These are phyloP conservation scores for Glycine soja DNA, from an alignment of 306 rosid species.

Conservation along the genomic window DNA sequence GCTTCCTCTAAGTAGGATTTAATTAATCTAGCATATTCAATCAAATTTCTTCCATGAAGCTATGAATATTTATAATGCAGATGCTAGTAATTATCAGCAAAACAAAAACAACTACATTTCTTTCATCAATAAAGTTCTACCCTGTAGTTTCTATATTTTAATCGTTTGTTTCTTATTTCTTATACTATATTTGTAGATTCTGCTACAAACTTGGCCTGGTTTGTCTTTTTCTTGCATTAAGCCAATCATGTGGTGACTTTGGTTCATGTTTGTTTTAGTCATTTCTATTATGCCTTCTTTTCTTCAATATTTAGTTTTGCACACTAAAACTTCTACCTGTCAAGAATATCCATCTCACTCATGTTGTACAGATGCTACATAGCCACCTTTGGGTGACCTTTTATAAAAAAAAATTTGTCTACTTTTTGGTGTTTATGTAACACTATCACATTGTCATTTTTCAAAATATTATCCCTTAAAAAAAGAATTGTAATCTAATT, in stretches of 20 bases:
- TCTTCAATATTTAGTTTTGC: conserved; percentile 26
- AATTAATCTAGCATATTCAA: conserved; percentile 25
- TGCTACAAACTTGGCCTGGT: conserved; percentile 19
- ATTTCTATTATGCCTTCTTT: conserved; percentile 1
- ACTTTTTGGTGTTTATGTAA: conserved; percentile 10
- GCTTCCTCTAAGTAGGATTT: not conserved
- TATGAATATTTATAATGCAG: conserved; percentile 13
- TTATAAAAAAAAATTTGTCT: not conserved
- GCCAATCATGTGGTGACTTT: conserved; percentile 27
- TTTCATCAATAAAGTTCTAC: conserved; percentile 30
- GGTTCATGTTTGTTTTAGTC: conserved; percentile 15
- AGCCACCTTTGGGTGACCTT: conserved; percentile 17
- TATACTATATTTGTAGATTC: conserved; percentile 16
- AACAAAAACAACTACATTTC: conserved; percentile 17
- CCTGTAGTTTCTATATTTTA: conserved; percentile 16
- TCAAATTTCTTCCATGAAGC: conserved; percentile 32
- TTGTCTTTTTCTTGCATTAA: conserved; percentile 34
- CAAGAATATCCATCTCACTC: conserved; percentile 34
- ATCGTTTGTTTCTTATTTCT: not conserved
- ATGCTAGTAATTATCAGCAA: conserved; percentile 36
- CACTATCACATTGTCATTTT: not conserved
- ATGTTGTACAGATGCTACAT: conserved; percentile 16
- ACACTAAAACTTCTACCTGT: conserved; percentile 7
- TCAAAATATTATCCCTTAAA: conserved; percentile 2
- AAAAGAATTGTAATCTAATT: conserved; percentile 38